Base-by-base conservation (phyloP, 257 asterid species). In the Hygrophila difformis region DNA sequence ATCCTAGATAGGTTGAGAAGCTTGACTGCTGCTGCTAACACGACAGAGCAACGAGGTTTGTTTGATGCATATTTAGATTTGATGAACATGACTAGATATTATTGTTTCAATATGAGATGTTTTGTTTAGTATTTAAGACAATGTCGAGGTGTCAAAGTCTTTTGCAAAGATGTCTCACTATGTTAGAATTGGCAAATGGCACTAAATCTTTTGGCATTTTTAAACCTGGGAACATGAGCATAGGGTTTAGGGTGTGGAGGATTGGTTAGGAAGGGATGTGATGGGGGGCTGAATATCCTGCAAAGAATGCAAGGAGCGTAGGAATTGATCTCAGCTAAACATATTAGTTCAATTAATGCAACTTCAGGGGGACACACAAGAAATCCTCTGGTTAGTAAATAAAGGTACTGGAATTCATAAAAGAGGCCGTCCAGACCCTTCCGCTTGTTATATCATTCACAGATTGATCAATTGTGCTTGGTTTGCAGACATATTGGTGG, bases 11-110 rank as follows among this genome's bases (percentile, higher is more conserved):
- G 62, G 51, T 70, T 91, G 59, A 70, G 78, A 72, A 69, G 74
- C 72, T 55, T 80, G 77, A 53, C 57, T 68, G 63, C 71, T 47
- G 64, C 65, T 63, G 77, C 77, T 18, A 79, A 74, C 60, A 42
- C 76, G 4, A 74, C 85, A 8, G 19, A 56, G 60, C 81, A 70
- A 60, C 71, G 49, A 61, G 93, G 99, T 86, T 61, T 46, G 82
- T 56, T 24, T 3, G 5, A 8, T 24, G 31, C 8, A 10, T 10
- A 10, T 10, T 3, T 31, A 31, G 37, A 5, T 33, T 33, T 48
- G 22, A 16, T 31, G 56, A 6, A 21, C 37, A 36, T 13, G 23
- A 13, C 10, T 31, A 13, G 23, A 13, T 40, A 5, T 8, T 28
- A 44, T 13, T 23, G 47, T 40, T 26, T 5, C 20, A 3, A 45